Base-by-base conservation (phyloP, 2,329 filamentous ascomycete genomes). In the Nemania diffusa region DNA sequence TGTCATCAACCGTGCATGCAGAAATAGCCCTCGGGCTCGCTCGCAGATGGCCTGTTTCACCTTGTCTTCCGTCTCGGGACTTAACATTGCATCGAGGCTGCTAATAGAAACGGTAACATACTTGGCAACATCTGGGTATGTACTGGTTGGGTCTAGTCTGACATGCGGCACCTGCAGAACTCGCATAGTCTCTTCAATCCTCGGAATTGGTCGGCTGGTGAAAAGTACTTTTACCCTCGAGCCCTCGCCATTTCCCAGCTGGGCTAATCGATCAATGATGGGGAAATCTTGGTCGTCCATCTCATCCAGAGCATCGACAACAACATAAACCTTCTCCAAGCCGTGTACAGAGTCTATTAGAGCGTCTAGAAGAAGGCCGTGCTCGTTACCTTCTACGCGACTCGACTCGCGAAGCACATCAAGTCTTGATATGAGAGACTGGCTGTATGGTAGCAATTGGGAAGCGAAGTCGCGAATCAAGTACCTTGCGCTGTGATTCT, bases 401-500 rank as follows among this genome's bases (percentile, higher is more conserved):
- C 17, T 34, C 27, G 50, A 53, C n/a, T 53, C 9, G n/a, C 50
- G 50, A 17, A 53, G 50, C 26, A 6, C 50, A n/a, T 34, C 15
- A 5, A 53, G 50, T 34, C 26, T 20, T 34, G 17, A 20, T 22
- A 34, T 5, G 17, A 53, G 50, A 8, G 26, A 29, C 6, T 32
- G 50, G 9, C 50, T 53, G 27, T 53, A 29, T 15, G 50, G 50
- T n/a, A 53, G 50, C 17, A 53, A 17, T n/a, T 53, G 50, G 9
- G 50, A 20, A 34, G 50, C 50, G 50, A 53, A 53, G 50, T 53
- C 50, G 50, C 50, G 50, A 53, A 53, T 34, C 27, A 53, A 6
- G 50, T 53, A 53, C 27, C 27, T 53, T 15, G 50, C 50, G n/a
- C 27, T 34, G 29, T 58, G 56, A 20, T 58, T 58, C 26, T 32